Evolutionary conservation across 1,284 basidiomycete species (phyloP), one percentile per base, ranked within the genome.

Genomic region (Gomphus bonarii): DNA sequence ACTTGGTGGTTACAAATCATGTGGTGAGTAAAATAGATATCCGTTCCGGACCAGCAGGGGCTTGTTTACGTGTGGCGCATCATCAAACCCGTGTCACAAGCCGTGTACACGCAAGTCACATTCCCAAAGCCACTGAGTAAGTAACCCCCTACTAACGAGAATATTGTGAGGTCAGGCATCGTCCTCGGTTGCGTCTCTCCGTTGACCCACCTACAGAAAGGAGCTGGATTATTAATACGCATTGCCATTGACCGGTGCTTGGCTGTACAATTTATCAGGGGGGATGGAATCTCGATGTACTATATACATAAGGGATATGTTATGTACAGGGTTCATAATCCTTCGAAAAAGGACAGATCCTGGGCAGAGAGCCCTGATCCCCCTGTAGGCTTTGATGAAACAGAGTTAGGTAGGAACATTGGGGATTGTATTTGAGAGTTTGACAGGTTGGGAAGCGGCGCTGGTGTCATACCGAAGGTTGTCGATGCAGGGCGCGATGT

Each of bases 261-360:
- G 42, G 14, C 12, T 3, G 46, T 18, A 18, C 46, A 22, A 48
- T 48, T 10, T 6, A 9, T 7, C 31, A 33, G 31, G 31, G 31
- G 10, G 8, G 46, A 50, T 22, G 28, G 11, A 36, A 38, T 31
- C n/a, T n/a, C n/a, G n/a, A n/a, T n/a, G n/a, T n/a, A n/a, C 11
- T 49, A 30, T 49, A 35, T 49, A 49, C 47, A 49, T 49, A 49
- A 53, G 11, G 35, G 18, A n/a, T 16, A 53, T 38, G 42, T 9
- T 43, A 10, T 18, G 22, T 22, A 20, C 18, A n/a, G n/a, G 50
- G n/a, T 11, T 56, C 54, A 63, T 50, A 64, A 57, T 20, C 83
- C 80, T 67, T 87, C 85, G 63, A 87, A 87, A 64, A 87, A 87
- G n/a, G 80, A 84, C 58, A 86, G 65, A 72, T 86, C 85, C 67